Evolutionary conservation across 2,329 filamentous ascomycete species (phyloP).

Genomic region (Colletotrichum sidae): DNA sequence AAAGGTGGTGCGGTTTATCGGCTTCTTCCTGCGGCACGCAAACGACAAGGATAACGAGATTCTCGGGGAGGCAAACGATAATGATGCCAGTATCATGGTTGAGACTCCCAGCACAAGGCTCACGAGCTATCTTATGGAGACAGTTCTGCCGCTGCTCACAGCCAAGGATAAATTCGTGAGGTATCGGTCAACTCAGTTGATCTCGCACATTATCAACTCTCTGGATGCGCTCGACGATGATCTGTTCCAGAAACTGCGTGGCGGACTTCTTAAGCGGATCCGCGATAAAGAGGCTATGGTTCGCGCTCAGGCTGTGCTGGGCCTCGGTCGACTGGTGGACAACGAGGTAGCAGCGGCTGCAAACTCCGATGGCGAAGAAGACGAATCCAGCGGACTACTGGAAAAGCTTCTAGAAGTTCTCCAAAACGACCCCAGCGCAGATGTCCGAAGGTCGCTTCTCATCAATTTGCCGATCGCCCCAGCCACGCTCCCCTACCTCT

Average conservation of each 20-base stretch:
- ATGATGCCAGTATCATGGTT: conserved; percentile 76
- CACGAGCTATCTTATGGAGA: conserved; percentile 77
- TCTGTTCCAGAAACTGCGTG: conserved; percentile 83
- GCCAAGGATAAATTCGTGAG: conserved; percentile 94
- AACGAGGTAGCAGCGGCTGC: conserved; percentile 79
- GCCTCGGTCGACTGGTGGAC: conserved; percentile 85
- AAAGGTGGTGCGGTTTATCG: conserved; percentile 85
- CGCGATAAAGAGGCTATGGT: conserved; percentile 95
- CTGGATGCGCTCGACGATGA: conserved; percentile 93
- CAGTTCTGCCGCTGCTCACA: conserved; percentile 79
- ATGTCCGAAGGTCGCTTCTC: conserved; percentile 88
- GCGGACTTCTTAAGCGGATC: conserved; percentile 84
- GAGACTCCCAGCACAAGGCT: conserved; percentile 89
- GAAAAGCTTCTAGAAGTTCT: conserved; percentile 88
- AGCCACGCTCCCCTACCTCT: conserved; percentile 83
- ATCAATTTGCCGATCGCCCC: conserved; percentile 91
- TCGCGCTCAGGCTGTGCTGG: conserved; percentile 90
- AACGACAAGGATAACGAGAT: conserved; percentile 78
- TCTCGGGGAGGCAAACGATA: conserved; percentile 68
- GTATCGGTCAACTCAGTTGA: conserved; percentile 89
- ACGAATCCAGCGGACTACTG: conserved; percentile 75
- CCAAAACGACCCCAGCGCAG: conserved; percentile 93
- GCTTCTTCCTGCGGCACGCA: conserved; percentile 83
- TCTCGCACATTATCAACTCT: conserved; percentile 92
- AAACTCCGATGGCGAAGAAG: conserved; percentile 77